Evolutionary conservation across 1,139 yeast species (phyloP).

Genomic region (Wickerhamomyces sp.): DNA sequence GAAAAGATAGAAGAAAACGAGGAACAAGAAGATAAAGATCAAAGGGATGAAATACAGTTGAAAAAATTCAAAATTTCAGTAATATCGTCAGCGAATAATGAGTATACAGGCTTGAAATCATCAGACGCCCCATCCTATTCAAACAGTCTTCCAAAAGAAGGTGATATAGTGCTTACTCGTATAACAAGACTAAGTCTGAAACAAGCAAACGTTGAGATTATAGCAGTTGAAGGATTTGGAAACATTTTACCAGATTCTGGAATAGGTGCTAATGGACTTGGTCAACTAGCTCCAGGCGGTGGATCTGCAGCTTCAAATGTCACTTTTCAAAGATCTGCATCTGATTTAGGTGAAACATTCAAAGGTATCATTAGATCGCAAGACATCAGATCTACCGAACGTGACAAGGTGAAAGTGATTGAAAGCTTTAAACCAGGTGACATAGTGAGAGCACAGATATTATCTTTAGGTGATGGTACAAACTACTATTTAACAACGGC

Average conservation of each 20-base stretch:
- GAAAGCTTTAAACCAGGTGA: conserved; percentile 91
- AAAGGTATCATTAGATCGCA: conserved; percentile 85
- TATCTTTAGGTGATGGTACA: conserved; percentile 90
- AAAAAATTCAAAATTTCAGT: conserved; percentile 20
- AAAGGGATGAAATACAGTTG: conserved; percentile 8
- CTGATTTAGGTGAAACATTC: conserved; percentile 85
- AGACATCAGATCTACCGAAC: conserved; percentile 86
- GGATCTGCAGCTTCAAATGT: conserved; percentile 53
- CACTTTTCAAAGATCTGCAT: conserved; percentile 43
- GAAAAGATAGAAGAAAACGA: conserved; percentile 7
- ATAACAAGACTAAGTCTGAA: conserved; percentile 60
- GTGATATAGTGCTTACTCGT: conserved; percentile 75
- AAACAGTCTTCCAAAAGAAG: conserved; percentile 73
- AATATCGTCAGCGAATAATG: conserved; percentile 13
- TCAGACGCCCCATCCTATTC: conserved; percentile 30
- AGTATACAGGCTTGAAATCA: conserved; percentile 7
- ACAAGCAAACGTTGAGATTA: conserved; percentile 79
- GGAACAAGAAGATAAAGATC: conserved; percentile 12
- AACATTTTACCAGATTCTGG: conserved; percentile 62
- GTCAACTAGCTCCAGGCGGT: conserved; percentile 43
- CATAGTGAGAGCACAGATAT: conserved; percentile 73
- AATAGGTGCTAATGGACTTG: conserved; percentile 56
- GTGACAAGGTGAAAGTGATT: conserved; percentile 78
- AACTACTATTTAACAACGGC: conserved; percentile 90
- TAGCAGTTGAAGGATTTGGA: conserved; percentile 70